Evolutionary conservation across 2,329 filamentous ascomycete genomes (phyloP).

Genomic region (Metarhizium sp.): DNA sequence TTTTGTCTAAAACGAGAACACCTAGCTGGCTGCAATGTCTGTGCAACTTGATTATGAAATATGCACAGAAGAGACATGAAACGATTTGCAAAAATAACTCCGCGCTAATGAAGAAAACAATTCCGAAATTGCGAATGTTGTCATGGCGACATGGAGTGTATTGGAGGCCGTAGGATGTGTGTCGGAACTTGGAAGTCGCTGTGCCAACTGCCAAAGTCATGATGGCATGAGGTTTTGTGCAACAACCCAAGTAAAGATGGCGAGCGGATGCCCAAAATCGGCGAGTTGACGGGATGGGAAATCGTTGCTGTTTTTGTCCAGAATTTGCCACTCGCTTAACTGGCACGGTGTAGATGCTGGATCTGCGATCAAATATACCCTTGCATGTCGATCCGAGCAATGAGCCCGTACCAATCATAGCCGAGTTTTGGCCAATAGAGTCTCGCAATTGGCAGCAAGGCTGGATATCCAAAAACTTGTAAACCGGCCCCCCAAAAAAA

Average conservation of each 20-base stretch:
- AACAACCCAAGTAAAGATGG: background rate
- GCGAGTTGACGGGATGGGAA: background rate
- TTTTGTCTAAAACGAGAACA: background rate
- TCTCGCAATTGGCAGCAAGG: background rate
- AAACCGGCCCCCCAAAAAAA: background rate
- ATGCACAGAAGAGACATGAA: background rate
- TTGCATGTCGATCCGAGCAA: background rate
- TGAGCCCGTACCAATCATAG: background rate
- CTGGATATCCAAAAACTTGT: background rate
- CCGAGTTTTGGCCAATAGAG: background rate
- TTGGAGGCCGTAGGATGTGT: background rate
- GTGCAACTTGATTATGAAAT: background rate
- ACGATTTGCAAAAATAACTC: background rate
- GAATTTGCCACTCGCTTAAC: constrained; percentile 1
- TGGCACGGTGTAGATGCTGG: background rate
- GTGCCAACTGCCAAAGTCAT: background rate
- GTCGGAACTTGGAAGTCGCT: background rate
- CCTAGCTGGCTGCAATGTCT: background rate
- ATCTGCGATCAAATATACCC: background rate
- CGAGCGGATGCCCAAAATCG: background rate
- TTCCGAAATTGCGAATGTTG: background rate
- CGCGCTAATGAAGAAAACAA: constrained; percentile 2
- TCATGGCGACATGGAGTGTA: background rate
- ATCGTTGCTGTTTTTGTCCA: background rate
- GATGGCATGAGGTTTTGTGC: background rate